Percentiles rank a stretch among this genome's conserved stretches.
Conservation (phyloP, 257 asterid species). For the Prunella vulgaris region DNA sequence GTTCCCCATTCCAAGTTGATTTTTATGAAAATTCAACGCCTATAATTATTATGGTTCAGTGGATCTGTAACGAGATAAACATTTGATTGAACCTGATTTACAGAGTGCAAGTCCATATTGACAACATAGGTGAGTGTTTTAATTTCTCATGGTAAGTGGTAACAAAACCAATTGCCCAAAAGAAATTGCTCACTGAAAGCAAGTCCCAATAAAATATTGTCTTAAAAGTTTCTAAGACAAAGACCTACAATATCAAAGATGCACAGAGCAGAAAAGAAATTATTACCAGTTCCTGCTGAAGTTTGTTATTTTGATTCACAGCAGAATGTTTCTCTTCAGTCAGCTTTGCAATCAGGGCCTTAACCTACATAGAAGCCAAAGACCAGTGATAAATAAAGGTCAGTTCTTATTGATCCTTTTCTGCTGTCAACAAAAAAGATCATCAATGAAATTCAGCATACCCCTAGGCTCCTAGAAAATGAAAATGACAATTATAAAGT, state of each 20-base stretch:
- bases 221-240: not conserved
- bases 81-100: conserved; percentile 5
- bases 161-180: not conserved
- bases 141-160: not conserved
- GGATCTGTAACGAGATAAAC: not conserved
- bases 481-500: not conserved
- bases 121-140: not conserved
- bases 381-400: not conserved
- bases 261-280: conserved; percentile 12
- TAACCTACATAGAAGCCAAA: conserved; percentile 47
- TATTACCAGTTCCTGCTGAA: conserved; percentile 63
- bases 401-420: not conserved
- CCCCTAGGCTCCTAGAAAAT: conserved; percentile 5
- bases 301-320: conserved; percentile 66
- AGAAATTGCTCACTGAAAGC: not conserved
- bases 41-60: not conserved
- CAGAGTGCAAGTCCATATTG: not conserved
- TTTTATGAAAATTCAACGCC: not conserved
- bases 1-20: not conserved
- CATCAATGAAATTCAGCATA: conserved; percentile 7
- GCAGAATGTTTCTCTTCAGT: conserved; percentile 69
- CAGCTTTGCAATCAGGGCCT: conserved; percentile 72
- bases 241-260: conserved; percentile 7
- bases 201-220: not conserved
- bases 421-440: not conserved